Conservation (phyloP, 176 grass and related monocot genomes). For the Themeda triandra region DNA sequence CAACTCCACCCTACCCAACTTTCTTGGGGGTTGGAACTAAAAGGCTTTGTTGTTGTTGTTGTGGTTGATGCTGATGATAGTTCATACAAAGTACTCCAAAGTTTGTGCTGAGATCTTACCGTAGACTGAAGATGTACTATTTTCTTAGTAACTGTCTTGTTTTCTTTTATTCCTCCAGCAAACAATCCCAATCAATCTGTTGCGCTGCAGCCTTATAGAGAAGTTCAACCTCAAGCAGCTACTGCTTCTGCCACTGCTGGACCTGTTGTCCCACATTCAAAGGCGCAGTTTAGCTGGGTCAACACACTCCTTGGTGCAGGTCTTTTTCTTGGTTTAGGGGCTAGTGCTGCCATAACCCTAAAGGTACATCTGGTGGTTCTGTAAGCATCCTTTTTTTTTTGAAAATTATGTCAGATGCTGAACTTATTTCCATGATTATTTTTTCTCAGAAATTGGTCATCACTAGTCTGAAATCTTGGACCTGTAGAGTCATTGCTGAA, state of each 20-base stretch:
- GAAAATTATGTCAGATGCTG: neutral
- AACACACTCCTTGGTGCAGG: slow-evolving; percentile 62
- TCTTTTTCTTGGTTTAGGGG: slow-evolving; percentile 58
- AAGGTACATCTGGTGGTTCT: slow-evolving; percentile 53
- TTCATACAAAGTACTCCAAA: neutral
- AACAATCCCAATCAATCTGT: slow-evolving; percentile 41
- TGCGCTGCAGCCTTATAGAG: slow-evolving; percentile 30
- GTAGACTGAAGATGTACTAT: neutral
- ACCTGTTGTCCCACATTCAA: slow-evolving; percentile 13
- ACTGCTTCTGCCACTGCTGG: slow-evolving; percentile 17
- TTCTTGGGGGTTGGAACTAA: neutral
- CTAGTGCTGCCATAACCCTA: slow-evolving; percentile 52
- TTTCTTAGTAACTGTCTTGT: slow-evolving; percentile 14
- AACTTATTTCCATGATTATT: slow-evolving; percentile 12
- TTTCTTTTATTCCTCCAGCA: slow-evolving; percentile 46
- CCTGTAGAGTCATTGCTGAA: slow-evolving; percentile 60
- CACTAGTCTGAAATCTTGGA: slow-evolving; percentile 73
- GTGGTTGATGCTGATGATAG: neutral
- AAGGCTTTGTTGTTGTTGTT: neutral
- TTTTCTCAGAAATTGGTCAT: slow-evolving; percentile 65
- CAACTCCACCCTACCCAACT: neutral
- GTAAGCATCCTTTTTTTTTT: neutral
- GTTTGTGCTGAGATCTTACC: neutral
- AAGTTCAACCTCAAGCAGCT: slow-evolving; percentile 35
- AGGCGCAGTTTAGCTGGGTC: slow-evolving; percentile 54